These are phyloP conservation scores for Galium porrigens DNA, from an alignment of 305 asterid species.

Conservation along the genomic window DNA sequence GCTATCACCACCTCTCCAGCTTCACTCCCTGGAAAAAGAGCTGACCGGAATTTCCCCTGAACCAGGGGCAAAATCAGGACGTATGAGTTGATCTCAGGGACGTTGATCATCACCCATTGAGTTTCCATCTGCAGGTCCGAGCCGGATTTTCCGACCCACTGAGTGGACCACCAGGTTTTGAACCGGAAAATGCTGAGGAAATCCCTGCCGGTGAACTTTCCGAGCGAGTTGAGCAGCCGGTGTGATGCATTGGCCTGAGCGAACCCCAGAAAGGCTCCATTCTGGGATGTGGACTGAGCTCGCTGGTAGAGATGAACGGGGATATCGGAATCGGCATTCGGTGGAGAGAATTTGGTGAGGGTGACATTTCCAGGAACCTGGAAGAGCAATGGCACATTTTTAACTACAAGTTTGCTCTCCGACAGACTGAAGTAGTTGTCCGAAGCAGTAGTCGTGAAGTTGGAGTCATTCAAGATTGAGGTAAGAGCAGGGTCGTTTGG, in stretches of 20 bases:
- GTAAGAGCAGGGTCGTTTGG: conserved; percentile 23
- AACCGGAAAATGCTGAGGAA: conserved; percentile 73
- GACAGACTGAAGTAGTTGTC: conserved; percentile 25
- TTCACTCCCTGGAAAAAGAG: conserved; percentile 44
- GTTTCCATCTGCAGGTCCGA: conserved; percentile 71
- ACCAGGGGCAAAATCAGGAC: conserved; percentile 44
- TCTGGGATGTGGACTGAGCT: conserved; percentile 32
- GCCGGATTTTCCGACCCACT: conserved; percentile 62
- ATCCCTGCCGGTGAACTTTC: conserved; percentile 39
- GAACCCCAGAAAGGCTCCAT: conserved; percentile 64
- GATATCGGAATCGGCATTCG: conserved; percentile 21
- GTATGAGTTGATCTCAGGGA: conserved; percentile 43
- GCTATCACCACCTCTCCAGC: conserved; percentile 36
- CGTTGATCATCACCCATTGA: conserved; percentile 55
- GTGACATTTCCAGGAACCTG: conserved; percentile 49
- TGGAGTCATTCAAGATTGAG: conserved; percentile 18
- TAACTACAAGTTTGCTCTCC: conserved; percentile 28
- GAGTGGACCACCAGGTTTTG: conserved; percentile 90
- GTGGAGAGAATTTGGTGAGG: conserved; percentile 34
- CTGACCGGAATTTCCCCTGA: conserved; percentile 55
- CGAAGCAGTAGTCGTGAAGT: conserved; percentile 10
- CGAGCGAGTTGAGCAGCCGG: conserved; percentile 40
- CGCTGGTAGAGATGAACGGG: conserved; percentile 34
- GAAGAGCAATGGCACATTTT: conserved; percentile 31
- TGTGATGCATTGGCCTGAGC: conserved; percentile 27